Base-by-base conservation (phyloP, 805 yeast species). In the Zygotorulaspora florentina region DNA sequence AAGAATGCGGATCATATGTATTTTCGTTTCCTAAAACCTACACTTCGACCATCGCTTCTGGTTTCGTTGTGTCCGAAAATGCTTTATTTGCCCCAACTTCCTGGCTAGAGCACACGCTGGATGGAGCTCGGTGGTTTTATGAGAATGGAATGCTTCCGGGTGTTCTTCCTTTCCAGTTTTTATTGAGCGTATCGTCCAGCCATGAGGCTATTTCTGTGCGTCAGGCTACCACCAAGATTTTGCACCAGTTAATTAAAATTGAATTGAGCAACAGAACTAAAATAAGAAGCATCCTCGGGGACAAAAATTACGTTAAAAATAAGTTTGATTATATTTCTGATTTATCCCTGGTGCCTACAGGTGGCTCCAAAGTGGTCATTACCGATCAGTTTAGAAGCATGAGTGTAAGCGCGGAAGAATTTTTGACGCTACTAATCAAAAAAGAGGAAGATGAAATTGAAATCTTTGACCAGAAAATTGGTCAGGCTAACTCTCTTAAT, bases 1-100 rank as follows among this genome's bases (percentile, higher is more conserved):
- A 84, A 58, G 69, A 68, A 31, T 80, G 83, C 0, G 86, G 87
- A 1, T 85, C 84, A 29, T 71, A 73, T 45, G 64, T 85, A 5
- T 66, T 83, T 47, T 79, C 74, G 45, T 80, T 66, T 51, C 88
- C 90, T 0, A 70, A 71, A 44, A 57, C 77, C 0, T 83, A 77
- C 56, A 67, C 82, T 1, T 61, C 79, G 11, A 65, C 61, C 3
- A 57, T 81, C 2, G 77, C 83, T 0, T 59, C 77, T 12, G 89
- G 88, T 0, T 71, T 79, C 41, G 72, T 73, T 35, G 60, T 82
- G 5, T 73, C 76, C 42, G 86, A 84, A 60, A 70, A 73, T 29
- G 77, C 75, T 2, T 72, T 74, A 44, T 75, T 83, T 67, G 84
- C 85, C 1, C 71, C 84, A 1, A 52, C 59, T 9, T 62, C 71